Conservation (phyloP, 768 basidiomycete genomes). For the Solioccasus polychromus region DNA sequence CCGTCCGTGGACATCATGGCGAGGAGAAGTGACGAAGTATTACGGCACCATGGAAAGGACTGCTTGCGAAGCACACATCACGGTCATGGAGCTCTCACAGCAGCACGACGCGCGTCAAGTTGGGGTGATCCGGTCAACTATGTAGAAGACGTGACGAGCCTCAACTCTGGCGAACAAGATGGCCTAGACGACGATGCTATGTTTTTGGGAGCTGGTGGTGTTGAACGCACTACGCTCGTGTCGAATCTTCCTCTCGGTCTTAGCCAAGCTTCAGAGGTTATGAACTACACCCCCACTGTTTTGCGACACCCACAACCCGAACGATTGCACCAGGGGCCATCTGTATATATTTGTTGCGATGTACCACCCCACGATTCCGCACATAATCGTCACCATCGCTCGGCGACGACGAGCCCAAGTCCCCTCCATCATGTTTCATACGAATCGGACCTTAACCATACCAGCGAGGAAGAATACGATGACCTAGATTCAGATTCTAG, state of each 20-base stretch:
- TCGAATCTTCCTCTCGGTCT: constrained; percentile 35
- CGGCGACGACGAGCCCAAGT: constrained; percentile 37
- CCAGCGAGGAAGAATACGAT: constrained; percentile 32
- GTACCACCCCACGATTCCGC: constrained; percentile 20
- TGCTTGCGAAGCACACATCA: constrained; percentile 25
- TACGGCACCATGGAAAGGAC: constrained; percentile 30
- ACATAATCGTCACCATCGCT: constrained; percentile 26
- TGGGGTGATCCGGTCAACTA: constrained; percentile 53
- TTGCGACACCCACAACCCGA: constrained; percentile 34
- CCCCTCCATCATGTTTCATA: constrained; percentile 36
- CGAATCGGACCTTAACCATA: constrained; percentile 29
- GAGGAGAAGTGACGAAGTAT: constrained; percentile 46
- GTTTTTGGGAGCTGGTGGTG: constrained; percentile 50
- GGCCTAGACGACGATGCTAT: constrained; percentile 50
- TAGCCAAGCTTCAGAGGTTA: constrained; percentile 23
- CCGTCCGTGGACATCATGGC: constrained; percentile 21
- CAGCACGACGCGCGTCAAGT: constrained; percentile 60
- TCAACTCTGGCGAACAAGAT: constrained; percentile 46
- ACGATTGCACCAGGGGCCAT: constrained; percentile 19
- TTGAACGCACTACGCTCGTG: constrained; percentile 33
- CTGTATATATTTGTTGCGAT: constrained; percentile 25
- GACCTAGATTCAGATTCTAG: constrained; percentile 33
- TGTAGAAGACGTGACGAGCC: constrained; percentile 40
- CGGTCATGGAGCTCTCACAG: constrained; percentile 32
- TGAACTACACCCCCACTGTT: constrained; percentile 13